These are phyloP conservation scores for Raddia guianensis DNA, from an alignment of 176 grass and related monocot genomes.

Conservation along the genomic window DNA sequence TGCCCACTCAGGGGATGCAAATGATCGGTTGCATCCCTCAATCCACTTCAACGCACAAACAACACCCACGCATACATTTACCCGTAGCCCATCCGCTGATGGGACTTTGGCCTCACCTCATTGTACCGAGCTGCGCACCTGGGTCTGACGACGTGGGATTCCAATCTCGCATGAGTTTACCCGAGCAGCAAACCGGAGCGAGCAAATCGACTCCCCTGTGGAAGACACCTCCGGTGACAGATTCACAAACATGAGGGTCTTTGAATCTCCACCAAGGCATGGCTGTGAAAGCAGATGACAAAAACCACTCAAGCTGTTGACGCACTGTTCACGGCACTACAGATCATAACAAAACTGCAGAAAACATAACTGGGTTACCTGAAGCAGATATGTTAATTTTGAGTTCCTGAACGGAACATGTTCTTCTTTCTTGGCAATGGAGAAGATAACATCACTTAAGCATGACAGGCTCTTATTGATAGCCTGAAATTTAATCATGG, in stretches of 20 bases:
- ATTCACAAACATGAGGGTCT: conserved; percentile 96
- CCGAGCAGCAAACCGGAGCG: conserved; percentile 79
- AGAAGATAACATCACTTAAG: conserved; percentile 87
- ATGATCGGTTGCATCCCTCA: conserved; percentile 44
- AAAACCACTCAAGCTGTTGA: not conserved
- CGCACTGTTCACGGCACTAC: not conserved
- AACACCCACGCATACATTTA: conserved; percentile 1
- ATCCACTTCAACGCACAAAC: conserved; percentile 15
- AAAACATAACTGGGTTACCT: conserved; percentile 44
- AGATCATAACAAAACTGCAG: not conserved
- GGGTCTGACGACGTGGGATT: conserved; percentile 75
- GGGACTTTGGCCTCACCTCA: conserved; percentile 24
- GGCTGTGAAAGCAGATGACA: conserved; percentile 49
- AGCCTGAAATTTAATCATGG: conserved; percentile 43
- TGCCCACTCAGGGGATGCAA: conserved; percentile 39
- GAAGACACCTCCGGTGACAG: conserved; percentile 75
- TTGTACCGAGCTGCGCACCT: conserved; percentile 40
- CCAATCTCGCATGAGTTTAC: conserved; percentile 93
- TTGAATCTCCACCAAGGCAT: conserved; percentile 88
- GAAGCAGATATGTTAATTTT: conserved; percentile 88
- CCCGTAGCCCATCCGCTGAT: not conserved
- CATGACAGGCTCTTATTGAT: conserved; percentile 96
- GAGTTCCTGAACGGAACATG: conserved; percentile 95
- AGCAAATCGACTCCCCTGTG: conserved; percentile 73
- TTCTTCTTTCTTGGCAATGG: conserved; percentile 95